Base-by-base conservation (phyloP, 1,284 basidiomycete species). In the Laetiporus sulphureus region DNA sequence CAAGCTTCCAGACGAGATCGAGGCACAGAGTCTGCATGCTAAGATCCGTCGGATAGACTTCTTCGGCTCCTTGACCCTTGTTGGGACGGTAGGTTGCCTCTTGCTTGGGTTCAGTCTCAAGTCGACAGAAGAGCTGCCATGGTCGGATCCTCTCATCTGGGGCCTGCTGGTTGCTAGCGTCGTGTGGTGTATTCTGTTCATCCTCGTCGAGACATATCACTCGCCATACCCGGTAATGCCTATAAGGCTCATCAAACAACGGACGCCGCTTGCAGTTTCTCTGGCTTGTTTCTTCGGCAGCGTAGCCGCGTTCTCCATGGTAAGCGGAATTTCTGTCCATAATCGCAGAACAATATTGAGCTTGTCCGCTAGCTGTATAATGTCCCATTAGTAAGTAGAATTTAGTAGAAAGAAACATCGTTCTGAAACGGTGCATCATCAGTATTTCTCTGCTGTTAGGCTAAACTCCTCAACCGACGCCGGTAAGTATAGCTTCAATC, bases 361-460 rank as follows among this genome's bases (percentile, higher is more conserved):
- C 49, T 49, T 36, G 7, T 5, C 33, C 45, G 48, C 29, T 51
- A 91, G 89, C 68, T 93, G 25, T 94, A 93, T 64, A 89, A 89
- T 54, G 72, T 90, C 22, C 91, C 91, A 15, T 62, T 93, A 60
- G 82, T 83, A 52, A 57, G 74, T 57, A 44, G 39, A 41, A 22
- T 39, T 23, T 29, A 38, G 21, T 8, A 3, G 30, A 32, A 30
- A 6, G 34, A 35, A 18, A 6, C 10, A 10, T 24, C 19, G 33
- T 33, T 16, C 24, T 36, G 36, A 31, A 32, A 21, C 29, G 13
- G 36, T 22, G 29, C 41, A 37, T 40, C 25, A 40, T 51, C 25
- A 69, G 77, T 93, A 89, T 67, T 94, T 91, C 56, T 83, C 86
- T 45, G 83, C 90, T n/a, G 92, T 93, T 33, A 76, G 77, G 48